Base-by-base conservation (phyloP, 768 basidiomycete genomes). In the Phylloporus sp. region DNA sequence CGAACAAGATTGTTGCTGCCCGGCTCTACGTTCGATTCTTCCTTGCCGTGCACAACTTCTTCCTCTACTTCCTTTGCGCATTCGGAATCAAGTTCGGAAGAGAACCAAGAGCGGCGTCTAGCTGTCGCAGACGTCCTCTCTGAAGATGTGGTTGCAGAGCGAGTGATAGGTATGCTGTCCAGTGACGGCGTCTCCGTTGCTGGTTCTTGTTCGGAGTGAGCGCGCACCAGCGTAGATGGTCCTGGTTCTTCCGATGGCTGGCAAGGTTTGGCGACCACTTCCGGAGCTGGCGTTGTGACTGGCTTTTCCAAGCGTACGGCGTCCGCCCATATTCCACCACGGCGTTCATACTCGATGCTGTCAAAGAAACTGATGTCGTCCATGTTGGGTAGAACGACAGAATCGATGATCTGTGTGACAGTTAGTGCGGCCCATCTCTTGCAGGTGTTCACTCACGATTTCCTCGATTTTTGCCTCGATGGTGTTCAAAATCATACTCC, bases 291-390 rank as follows among this genome's bases (percentile, higher is more conserved):
- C 9, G 37, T 20, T 20, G 50, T 6, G 54, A 60, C 41, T 15
- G 54, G 51, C 20, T 51, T 58, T 39, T 74, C 74, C 23, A 56
- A 68, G 24, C 83, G 74, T 4, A 69, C 75, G 8, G 92, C 85
- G 53, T 92, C 89, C 8, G 80, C 74, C 79, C 86, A 98, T 53
- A 99, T 87, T 7, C 94, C 95, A 36, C 94, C 95, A 29, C 95
- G 82, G 47, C 78, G 82, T 41, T 61, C 56, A 57, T 78, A 84
- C 3, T 61, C 57, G 4, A 59, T 59, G 28, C 86, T 94, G 64
- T 96, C 87, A 63, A 95, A 98, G 76, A 93, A 97, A 11, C 93
- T 76, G 49, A 98, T 87, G 59, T 99, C 96, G 64, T 99, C 96
- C 92, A 97, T 96, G 68, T 96, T 90, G 6, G 96, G 96, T 63